phyloP scores from a whole-genome alignment of 2,329 filamentous ascomycete genomes.

The Arthrobotrys musiformis region DNA sequence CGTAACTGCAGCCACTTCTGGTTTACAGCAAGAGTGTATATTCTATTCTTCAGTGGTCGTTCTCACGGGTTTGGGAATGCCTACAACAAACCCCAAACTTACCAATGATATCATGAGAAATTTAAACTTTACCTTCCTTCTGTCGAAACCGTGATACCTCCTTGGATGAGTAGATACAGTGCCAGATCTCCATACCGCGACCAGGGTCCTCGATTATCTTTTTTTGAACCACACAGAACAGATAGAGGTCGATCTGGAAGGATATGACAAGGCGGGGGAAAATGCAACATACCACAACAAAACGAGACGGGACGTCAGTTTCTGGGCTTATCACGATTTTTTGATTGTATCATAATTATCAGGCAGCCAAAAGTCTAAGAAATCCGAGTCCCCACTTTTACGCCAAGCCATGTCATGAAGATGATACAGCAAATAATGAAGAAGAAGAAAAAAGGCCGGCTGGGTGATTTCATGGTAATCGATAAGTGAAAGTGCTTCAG shows the following conservation, averaged over 20 bases:
- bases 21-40: neutral
- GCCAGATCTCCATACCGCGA: constrained; percentile 24
- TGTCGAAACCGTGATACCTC: neutral
- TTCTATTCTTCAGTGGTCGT: neutral
- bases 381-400: too few relatives aligned
- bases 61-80: constrained; percentile 23
- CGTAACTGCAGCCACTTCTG: too few relatives aligned
- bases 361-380: constrained; percentile 27
- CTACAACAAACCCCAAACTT: neutral
- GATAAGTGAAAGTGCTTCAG: too few relatives aligned
- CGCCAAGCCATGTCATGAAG: too few relatives aligned
- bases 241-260: too few relatives aligned
- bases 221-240: too few relatives aligned
- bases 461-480: too few relatives aligned
- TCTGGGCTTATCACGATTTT: too few relatives aligned
- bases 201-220: too few relatives aligned
- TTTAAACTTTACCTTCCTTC: neutral
- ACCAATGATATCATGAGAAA: neutral
- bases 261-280: neutral
- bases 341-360: neutral
- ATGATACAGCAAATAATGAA: neutral
- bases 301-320: neutral
- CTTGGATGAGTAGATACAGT: neutral
- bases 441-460: neutral
- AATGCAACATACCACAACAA: constrained; percentile 49